Evolutionary conservation across 805 yeast genomes (phyloP), one percentile per base, ranked within the genome.

Genomic region (Candida patagonica): DNA sequence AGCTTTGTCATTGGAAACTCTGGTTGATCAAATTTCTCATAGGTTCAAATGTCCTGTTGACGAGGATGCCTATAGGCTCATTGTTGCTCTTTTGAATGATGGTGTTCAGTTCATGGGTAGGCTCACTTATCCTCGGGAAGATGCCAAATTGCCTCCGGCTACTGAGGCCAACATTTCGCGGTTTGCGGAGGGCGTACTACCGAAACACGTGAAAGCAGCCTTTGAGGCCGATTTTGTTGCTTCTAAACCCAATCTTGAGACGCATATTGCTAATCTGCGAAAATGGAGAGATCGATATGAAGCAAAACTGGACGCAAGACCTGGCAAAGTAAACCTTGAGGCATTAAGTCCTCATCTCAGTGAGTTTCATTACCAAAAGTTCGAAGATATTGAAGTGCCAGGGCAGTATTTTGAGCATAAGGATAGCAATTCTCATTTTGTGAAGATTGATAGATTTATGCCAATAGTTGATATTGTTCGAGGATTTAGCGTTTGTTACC

Each of bases 351-450:
- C 97, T 12, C 97, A 89, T 52, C 68, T 92, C 59, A 81, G 94
- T 57, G 96, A 88, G 57, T 92, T 94, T 75, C 98, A 92, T 62
- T 95, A 92, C 59, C 97, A 92, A 59, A 89, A 87, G 62, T 92
- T 92, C 56, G 99, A 92, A 59, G 98, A 92, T 37, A 85, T 92
- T 43, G 98, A 92, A 59, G 78, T 92, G 43, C 98, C 98, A 0
- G 98, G 99, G 1, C 99, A 92, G 57, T 92, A 92, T 55, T 65
- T 88, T 55, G 67, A 86, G 64, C 83, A 85, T 58, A 82, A 80
- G 57, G 97, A 89, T 53, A 86, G 73, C 59, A 89, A 85, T 56
- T 61, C 74, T n/a, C 95, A 89, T 59, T 94, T 92, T 58, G 73
- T 86, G 37, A 92, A 92, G 68, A 84, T 92, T 53, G 96, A 87